These are phyloP conservation scores for Alternaria solani DNA, from an alignment of 2,329 filamentous ascomycete species.

Conservation along the genomic window DNA sequence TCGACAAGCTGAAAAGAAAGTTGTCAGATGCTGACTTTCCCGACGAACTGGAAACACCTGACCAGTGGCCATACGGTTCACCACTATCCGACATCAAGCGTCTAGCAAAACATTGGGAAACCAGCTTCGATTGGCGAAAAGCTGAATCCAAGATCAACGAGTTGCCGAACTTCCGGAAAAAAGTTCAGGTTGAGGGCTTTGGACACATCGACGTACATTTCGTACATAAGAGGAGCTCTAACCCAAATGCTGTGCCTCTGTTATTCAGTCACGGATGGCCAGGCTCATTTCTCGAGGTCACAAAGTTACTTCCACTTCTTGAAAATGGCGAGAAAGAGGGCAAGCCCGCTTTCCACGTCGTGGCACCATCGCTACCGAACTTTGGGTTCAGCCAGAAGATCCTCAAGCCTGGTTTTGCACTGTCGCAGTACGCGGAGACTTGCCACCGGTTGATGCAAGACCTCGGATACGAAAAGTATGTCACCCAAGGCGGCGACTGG, in stretches of 20 bases:
- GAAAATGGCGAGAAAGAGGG: conserved; percentile 35
- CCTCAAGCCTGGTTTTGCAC: conserved; percentile 64
- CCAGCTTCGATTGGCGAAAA: conserved; percentile 67
- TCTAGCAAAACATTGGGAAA: conserved; percentile 65
- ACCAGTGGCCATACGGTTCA: conserved; percentile 66
- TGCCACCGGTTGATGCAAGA: conserved; percentile 73
- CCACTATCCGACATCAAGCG: conserved; percentile 68
- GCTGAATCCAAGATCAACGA: conserved; percentile 67
- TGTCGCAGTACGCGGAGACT: conserved; percentile 69
- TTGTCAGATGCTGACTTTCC: conserved; percentile 64
- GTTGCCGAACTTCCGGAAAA: conserved; percentile 66
- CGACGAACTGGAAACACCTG: conserved; percentile 57
- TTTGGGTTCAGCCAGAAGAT: conserved; percentile 63
- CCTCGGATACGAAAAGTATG: conserved; percentile 69
- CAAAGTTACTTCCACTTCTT: conserved; percentile 65
- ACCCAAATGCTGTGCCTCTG: conserved; percentile 66
- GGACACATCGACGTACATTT: conserved; percentile 70
- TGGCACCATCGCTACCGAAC: conserved; percentile 64
- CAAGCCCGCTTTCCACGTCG: conserved; percentile 61
- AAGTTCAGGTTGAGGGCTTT: conserved; percentile 65
- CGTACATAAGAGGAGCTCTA: conserved; percentile 64
- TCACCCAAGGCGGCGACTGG: conserved; percentile 73
- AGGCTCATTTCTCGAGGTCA: conserved; percentile 72
- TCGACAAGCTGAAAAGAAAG: conserved; percentile 65
- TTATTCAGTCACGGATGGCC: conserved; percentile 77